A percentile compares a stretch with the other conserved stretches of the same genome.
Evolutionary conservation across 441 rosid species (phyloP).

Genomic region (Croton laevigatus): DNA sequence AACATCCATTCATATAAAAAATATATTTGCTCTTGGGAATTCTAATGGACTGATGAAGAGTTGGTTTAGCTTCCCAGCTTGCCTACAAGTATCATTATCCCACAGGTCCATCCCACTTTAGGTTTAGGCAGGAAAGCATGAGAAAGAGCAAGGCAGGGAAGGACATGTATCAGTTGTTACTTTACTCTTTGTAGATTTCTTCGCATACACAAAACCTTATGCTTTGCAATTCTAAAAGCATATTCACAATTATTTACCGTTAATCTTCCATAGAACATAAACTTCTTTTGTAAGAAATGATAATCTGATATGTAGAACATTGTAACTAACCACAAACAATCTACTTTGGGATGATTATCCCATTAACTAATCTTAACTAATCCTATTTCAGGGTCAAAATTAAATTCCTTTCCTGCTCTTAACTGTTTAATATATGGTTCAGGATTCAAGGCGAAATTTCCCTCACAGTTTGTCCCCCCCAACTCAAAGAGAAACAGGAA

Average conservation of each 20-base stretch:
- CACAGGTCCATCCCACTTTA: not conserved
- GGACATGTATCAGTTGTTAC: not conserved
- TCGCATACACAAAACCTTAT: not conserved
- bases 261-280: not conserved
- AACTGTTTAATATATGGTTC: not conserved
- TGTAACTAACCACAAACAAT: not conserved
- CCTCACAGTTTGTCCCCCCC: not conserved
- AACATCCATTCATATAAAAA: not conserved
- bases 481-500: not conserved
- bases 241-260: not conserved
- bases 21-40: not conserved
- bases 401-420: not conserved
- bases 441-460: too few species aligned
- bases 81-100: not conserved
- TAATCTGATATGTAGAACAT: not conserved
- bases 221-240: not conserved
- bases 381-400: not conserved
- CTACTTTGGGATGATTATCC: not conserved
- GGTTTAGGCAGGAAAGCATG: not conserved
- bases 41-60: not conserved
- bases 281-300: not conserved
- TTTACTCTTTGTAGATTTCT: not conserved
- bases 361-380: not conserved
- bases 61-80: not conserved
- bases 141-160: too few species aligned